Base-by-base conservation (phyloP, 163 green algal species). In the Chlamydomonas reinhardtii region DNA sequence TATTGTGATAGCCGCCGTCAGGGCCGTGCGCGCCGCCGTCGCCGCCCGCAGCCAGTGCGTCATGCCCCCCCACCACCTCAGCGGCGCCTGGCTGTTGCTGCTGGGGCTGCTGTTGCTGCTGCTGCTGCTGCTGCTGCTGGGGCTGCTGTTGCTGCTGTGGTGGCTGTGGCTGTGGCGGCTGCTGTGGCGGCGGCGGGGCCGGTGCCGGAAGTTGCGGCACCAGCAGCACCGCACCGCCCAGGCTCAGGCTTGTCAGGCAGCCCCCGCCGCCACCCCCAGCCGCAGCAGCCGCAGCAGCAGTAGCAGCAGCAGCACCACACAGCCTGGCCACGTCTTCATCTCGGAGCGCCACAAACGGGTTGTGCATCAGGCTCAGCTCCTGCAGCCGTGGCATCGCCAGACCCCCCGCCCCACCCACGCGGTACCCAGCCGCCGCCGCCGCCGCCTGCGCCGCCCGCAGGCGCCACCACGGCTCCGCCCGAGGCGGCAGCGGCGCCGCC, bases 311-410 rank as follows among this genome's bases (percentile, higher is more conserved):
- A 61, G 89, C 74, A 88, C 75, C 62, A 9, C 54, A 78, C 12
- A 93, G 75, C 24, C 79, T 82, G 0, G 52, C 76, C 0, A 93
- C 43, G 59, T 87, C 84, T 9, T 80, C 88, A 20, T 93, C 90
- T 24, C 39, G 71, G 6, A 92, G 68, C 4, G 86, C 70, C 43
- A 93, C 32, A 69, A 27, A 70, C 8, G 37, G 68, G 74, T 92
- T 93, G 80, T 92, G 80, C 68, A 91, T 19, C 39, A 93, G 65
- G 73, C 73, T 90, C 43, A 92, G 66, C 70, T 92, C 88, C 27
- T 76, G 65, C 14, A 92, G 66, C 19, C 81, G 48, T 14, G 17
- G 48, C 48, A 12, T 14, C 48, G 3, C 32, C 39, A 84, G 22
- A 48, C 37, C 64, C 32, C 64, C 64, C 1, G 29, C n/a, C 17